Evolutionary conservation across 768 basidiomycete genomes (phyloP), one percentile per base, ranked within the genome.

Genomic region (Kwoniella dejecticola): DNA sequence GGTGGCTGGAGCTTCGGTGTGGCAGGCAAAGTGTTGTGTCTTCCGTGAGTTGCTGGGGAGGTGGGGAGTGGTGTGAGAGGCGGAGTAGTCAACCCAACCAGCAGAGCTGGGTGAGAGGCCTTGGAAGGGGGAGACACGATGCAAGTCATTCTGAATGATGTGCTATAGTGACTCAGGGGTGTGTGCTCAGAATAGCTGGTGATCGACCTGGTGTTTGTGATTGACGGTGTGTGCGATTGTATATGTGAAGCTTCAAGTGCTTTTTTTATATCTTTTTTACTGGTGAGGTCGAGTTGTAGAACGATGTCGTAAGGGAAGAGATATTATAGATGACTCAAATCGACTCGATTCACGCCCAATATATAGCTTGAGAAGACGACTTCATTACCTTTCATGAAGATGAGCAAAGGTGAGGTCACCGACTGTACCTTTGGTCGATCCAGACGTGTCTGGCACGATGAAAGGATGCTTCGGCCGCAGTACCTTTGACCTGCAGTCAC

Each of bases 51-150:
- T 29, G 41, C 26, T 31, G 26, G 7, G 23, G 57, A 27, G 1
- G 63, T 29, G 2, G 70, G 57, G 12, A 31, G 38, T 17, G 66
- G 67, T 23, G 64, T 63, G n/a, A 57, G 47, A 13, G 65, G 70
- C n/a, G 70, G 67, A 5, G 70, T 64, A 31, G 66, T 50, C 38
- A 63, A 60, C 17, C 60, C 62, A 12, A 50, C 59, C 21, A 59
- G 41, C 3, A 72, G 65, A 44, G 67, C 70, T 23, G 70, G 70
- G 52, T 72, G 70, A 47, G 67, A 50, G 27, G 62, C 52, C 15
- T 53, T 60, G 44, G 56, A 30, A 45, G 60, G 31, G 0, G 56
- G 24, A n/a, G 56, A 12, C 27, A 31, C 21, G 13, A 63, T 44
- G 52, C 31, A 45, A 2, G 60, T 30, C 58, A 60, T 60, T 10